Evolutionary conservation across 2,329 filamentous ascomycete genomes (phyloP), one percentile per base, ranked within the genome.

Genomic region (Penicillium vulpinum): DNA sequence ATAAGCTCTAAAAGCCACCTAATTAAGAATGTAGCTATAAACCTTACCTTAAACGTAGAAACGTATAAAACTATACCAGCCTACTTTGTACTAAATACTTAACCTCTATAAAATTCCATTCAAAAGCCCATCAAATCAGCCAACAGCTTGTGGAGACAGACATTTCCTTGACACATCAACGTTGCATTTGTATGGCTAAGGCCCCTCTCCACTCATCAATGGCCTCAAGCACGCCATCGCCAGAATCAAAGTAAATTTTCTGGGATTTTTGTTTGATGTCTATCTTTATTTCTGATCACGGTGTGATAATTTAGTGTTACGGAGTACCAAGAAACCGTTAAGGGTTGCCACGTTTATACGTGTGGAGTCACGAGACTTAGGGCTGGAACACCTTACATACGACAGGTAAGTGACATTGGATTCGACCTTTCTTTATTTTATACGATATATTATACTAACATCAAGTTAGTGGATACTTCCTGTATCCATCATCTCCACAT

Each of bases 211-310:
- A 61, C 55, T 62, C 62, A 67, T 67, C 59, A 51, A 38, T 36
- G 35, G 45, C 50, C 49, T 44, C 54, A 57, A 70, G 62, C 67
- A 70, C 67, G 67, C 64, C 66, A 70, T 70, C 66, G 54, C n/a
- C n/a, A n/a, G n/a, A n/a, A n/a, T n/a, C n/a, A n/a, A n/a, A n/a
- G n/a, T n/a, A n/a, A n/a, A n/a, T n/a, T n/a, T n/a, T n/a, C n/a
- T n/a, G n/a, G n/a, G n/a, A n/a, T n/a, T n/a, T n/a, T n/a, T n/a
- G n/a, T n/a, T n/a, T n/a, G n/a, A n/a, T 31, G 7, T 7, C 5
- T 9, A 13, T 33, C 21, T 36, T 35, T 26, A 26, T 36, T 13
- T 35, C 10, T n/a, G 21, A 21, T 33, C n/a, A 16, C 13, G 41
- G 26, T n/a, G n/a, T n/a, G n/a, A n/a, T n/a, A n/a, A n/a, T n/a